Percentiles rank a stretch among this genome's conserved stretches.
Conservation (phyloP, 208 protist genomes). For the Leishmania mexicana region DNA sequence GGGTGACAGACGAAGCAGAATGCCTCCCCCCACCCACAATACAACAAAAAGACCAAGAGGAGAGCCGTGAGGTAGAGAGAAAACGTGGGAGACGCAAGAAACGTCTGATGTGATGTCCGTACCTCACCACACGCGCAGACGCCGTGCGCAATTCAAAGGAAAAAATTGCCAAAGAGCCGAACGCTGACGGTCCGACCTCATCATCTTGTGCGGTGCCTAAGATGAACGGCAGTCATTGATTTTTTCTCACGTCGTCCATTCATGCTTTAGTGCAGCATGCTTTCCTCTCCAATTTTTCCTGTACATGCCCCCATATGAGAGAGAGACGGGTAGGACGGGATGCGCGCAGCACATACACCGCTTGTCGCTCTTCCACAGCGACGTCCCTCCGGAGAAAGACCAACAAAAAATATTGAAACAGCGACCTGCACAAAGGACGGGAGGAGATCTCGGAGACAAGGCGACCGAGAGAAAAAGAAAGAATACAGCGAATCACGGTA, state of each 20-base stretch:
- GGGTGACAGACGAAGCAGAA: background rate
- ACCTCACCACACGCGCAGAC: background rate
- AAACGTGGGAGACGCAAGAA: background rate
- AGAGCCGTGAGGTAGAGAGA: background rate
- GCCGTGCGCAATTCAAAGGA: background rate
- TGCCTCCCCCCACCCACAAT: background rate
- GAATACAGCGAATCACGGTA: background rate
- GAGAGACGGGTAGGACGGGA: background rate
- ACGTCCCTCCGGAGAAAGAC: too few species aligned
- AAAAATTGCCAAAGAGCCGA: background rate
- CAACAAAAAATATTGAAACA: background rate
- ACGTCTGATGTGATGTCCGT: background rate
- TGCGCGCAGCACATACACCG: background rate
- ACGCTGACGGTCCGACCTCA: background rate
- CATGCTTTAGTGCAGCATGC: background rate
- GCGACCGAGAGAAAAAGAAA: background rate
- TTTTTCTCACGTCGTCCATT: background rate
- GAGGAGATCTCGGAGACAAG: background rate
- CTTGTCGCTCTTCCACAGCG: background rate
- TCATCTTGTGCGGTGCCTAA: background rate
- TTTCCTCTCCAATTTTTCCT: background rate
- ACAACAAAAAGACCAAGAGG: background rate
- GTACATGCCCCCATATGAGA: background rate
- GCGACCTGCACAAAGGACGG: background rate
- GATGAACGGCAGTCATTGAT: background rate